Percentiles rank a stretch among this genome's conserved stretches.
phyloP scores from a whole-genome alignment of 2,329 filamentous ascomycete species.

The Stemphylium vesicarium region DNA sequence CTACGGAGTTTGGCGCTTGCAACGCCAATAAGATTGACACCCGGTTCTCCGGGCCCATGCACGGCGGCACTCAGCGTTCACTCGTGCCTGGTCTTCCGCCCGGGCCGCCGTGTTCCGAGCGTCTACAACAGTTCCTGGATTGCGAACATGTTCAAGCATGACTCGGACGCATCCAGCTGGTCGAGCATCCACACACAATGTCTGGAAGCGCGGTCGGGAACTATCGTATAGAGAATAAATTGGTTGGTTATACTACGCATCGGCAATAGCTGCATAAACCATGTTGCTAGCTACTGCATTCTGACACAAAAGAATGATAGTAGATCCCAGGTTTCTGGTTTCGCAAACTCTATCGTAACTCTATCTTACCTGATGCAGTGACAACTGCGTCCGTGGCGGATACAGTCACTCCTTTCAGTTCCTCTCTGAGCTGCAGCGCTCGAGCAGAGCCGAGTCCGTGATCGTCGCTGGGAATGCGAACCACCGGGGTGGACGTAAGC shows the following conservation, averaged over 20 bases:
- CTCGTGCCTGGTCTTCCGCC: not conserved
- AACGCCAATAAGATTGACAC: too few relatives aligned
- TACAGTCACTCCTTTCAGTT: not conserved
- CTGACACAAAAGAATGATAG: too few relatives aligned
- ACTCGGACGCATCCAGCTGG: too few relatives aligned
- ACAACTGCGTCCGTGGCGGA: not conserved
- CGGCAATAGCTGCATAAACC: too few relatives aligned
- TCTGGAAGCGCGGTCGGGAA: too few relatives aligned
- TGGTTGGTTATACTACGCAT: too few relatives aligned
- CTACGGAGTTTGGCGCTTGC: too few relatives aligned
- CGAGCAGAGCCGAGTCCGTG: not conserved
- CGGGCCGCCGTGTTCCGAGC: not conserved
- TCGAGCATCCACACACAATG: too few relatives aligned
- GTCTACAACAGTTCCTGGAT: too few relatives aligned
- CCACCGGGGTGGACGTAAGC: not conserved
- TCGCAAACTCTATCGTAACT: not conserved
- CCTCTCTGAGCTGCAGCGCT: constrained; percentile 1
- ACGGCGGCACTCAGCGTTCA: not conserved
- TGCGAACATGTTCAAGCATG: too few relatives aligned
- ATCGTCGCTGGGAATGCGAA: constrained; percentile 3
- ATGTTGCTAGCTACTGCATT: not conserved
- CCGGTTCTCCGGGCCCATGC: not conserved
- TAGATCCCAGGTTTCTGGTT: too few relatives aligned
- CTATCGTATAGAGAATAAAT: too few relatives aligned
- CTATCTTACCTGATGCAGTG: not conserved